phyloP scores from a whole-genome alignment of 2,329 filamentous ascomycete genomes.

The Ophiostoma ips region DNA sequence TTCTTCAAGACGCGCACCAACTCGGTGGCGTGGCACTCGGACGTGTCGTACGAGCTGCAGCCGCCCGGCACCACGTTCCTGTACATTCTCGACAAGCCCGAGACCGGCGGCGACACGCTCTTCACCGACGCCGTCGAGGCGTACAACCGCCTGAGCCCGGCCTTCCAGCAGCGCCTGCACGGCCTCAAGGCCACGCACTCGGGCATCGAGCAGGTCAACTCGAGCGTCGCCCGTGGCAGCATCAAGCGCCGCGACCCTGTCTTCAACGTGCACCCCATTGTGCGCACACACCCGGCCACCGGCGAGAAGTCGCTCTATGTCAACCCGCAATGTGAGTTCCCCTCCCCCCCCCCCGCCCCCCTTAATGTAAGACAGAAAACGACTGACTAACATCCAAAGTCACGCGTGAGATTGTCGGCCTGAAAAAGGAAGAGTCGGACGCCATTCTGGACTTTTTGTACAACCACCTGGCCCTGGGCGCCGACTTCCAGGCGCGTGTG shows the following conservation, averaged over 20 bases:
- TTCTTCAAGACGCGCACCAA: conserved; percentile 58
- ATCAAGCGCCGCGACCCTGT: conserved; percentile 63
- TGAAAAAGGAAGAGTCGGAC: conserved; percentile 80
- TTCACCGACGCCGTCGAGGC: conserved; percentile 70
- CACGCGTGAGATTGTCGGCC: conserved; percentile 65
- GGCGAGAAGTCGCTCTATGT: conserved; percentile 75
- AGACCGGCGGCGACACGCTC: conserved; percentile 70
- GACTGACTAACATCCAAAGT: conserved; percentile 34
- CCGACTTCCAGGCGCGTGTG: conserved; percentile 60
- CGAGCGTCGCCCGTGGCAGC: conserved; percentile 50
- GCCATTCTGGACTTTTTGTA: conserved; percentile 63
- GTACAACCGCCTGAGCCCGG: conserved; percentile 60
- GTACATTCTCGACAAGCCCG: conserved; percentile 71
- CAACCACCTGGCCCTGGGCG: conserved; percentile 57
- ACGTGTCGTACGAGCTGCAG: conserved; percentile 10
- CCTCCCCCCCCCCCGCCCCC: not conserved
- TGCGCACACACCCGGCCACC: conserved; percentile 68
- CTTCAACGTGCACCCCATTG: conserved; percentile 58
- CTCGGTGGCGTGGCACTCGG: conserved; percentile 43
- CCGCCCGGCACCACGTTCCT: conserved; percentile 64
- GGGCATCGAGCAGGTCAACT: conserved; percentile 65
- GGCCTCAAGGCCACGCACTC: conserved; percentile 72
- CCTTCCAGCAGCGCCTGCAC: conserved; percentile 63
- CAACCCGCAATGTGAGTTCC: conserved; percentile 61
- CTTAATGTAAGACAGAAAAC: too few relatives aligned